A percentile compares a stretch with the other conserved stretches of the same genome.
These are phyloP conservation scores for Dovyalis caffra DNA, from an alignment of 345 rosid genomes.

Conservation along the genomic window DNA sequence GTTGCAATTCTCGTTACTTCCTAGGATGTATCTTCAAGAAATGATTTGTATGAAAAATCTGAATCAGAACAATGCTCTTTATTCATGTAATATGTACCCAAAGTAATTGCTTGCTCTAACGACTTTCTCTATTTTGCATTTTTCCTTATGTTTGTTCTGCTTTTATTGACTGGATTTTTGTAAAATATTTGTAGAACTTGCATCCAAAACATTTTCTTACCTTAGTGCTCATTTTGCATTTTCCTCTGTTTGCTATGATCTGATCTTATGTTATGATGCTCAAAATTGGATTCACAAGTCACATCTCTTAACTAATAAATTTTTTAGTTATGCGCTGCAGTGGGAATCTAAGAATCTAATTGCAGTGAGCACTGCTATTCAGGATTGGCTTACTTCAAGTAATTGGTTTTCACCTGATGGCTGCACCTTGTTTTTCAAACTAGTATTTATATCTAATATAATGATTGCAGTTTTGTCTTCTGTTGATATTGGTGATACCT, in stretches of 20 bases:
- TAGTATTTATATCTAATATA: too few relatives aligned
- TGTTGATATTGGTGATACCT: slow-evolving; percentile 25
- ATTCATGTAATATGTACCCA: not conserved
- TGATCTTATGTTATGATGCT: not conserved
- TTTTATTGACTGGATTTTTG: not conserved
- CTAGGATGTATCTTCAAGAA: not conserved
- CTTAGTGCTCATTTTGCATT: not conserved
- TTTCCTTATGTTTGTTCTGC: not conserved
- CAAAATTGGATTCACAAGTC: not conserved
- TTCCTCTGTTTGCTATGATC: not conserved
- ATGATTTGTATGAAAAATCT: not conserved
- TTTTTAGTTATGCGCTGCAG: slow-evolving; percentile 73
- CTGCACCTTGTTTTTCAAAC: not conserved
- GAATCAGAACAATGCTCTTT: not conserved
- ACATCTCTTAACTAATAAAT: not conserved
- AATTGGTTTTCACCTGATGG: slow-evolving; percentile 37
- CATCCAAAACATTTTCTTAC: too few relatives aligned
- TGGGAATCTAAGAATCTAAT: slow-evolving; percentile 92
- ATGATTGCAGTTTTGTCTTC: not conserved
- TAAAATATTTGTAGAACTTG: too few relatives aligned
- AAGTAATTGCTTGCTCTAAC: not conserved
- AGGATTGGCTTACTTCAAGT: slow-evolving; percentile 99
- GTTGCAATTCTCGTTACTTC: not conserved
- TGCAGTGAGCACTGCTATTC: slow-evolving; percentile 94
- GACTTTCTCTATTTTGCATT: not conserved